Evolutionary conservation across 208 protist species (phyloP).

Genomic region (Leptomonas pyrrhocoris): DNA sequence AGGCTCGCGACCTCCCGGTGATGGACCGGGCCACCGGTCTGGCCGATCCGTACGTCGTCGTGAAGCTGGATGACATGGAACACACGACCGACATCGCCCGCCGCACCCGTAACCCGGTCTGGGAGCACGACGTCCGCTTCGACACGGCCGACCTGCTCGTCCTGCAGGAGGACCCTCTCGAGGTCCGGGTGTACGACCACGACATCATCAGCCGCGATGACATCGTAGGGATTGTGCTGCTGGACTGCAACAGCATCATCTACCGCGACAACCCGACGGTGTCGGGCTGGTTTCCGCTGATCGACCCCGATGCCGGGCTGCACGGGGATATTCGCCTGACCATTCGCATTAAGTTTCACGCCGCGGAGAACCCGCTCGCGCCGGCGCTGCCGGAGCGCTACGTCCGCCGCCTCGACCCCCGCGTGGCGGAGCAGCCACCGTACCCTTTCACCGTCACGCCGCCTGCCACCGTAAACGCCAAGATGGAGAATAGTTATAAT

Average conservation of each 20-base stretch:
- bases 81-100: slow-evolving; percentile 79
- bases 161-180: slow-evolving; percentile 94
- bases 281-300: slow-evolving; percentile 92
- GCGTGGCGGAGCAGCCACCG: slow-evolving; percentile 10
- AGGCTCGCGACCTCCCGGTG: slow-evolving; percentile 90
- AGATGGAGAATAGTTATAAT: neutral
- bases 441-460: neutral
- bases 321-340: slow-evolving; percentile 89
- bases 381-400: slow-evolving; percentile 75
- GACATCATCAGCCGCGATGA: slow-evolving; percentile 96
- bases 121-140: slow-evolving; percentile 83
- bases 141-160: slow-evolving; percentile 84
- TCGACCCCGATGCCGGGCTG: slow-evolving; percentile 81
- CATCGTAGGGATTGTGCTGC: slow-evolving; percentile 92
- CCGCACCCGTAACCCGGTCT: slow-evolving; percentile 82
- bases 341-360: slow-evolving; percentile 90
- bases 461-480: neutral
- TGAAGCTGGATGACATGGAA: slow-evolving; percentile 78
- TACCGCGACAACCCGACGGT: slow-evolving; percentile 63
- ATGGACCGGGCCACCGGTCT: slow-evolving; percentile 90
- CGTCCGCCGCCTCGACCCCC: slow-evolving; percentile 37
- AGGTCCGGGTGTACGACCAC: slow-evolving; percentile 95
- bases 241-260: slow-evolving; percentile 93
- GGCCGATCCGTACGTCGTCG: slow-evolving; percentile 90
- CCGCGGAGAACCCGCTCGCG: slow-evolving; percentile 84